These are phyloP conservation scores for Thalassiosira exigua DNA, from an alignment of 352 stramenopile species.

Conservation along the genomic window DNA sequence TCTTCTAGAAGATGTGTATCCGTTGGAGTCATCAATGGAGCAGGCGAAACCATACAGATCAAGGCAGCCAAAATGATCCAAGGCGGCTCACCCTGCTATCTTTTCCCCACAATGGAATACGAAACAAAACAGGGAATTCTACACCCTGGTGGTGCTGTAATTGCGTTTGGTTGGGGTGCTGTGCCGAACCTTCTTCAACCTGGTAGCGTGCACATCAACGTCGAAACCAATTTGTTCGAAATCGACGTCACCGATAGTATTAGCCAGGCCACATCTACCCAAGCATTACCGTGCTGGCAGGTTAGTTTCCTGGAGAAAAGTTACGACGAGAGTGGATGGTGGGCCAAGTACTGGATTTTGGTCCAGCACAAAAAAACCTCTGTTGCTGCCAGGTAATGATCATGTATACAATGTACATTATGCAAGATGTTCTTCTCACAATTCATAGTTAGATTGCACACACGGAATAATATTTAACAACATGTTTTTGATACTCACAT, in stretches of 20 bases:
- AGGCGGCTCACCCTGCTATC: constrained; percentile 75
- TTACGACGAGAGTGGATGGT: constrained; percentile 78
- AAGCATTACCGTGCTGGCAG: constrained; percentile 67
- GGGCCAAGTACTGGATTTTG: constrained; percentile 84
- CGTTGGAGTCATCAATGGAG: constrained; percentile 79
- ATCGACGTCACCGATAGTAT: constrained; percentile 69
- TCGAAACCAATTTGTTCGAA: constrained; percentile 81
- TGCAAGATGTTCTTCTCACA: no score
- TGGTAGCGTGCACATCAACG: constrained; percentile 76
- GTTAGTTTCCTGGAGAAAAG: constrained; percentile 81
- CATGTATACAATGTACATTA: no score
- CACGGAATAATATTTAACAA: no score
- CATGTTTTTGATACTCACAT: no score
- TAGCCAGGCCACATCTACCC: constrained; percentile 51
- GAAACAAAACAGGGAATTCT: constrained; percentile 70
- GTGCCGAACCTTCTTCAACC: constrained; percentile 70
- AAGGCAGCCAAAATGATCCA: constrained; percentile 76
- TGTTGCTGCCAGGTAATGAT: no score
- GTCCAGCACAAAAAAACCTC: constrained; percentile 40
- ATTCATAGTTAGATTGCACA: no score
- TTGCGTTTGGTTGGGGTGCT: constrained; percentile 81
- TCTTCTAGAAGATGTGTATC: constrained; percentile 72
- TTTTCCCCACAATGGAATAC: constrained; percentile 74
- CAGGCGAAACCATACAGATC: constrained; percentile 75
- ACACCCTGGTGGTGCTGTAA: constrained; percentile 68